A percentile compares a stretch with the other conserved stretches of the same genome.
Evolutionary conservation across 1,139 yeast genomes (phyloP).

Genomic region (Sugiyamaella paludigena): DNA sequence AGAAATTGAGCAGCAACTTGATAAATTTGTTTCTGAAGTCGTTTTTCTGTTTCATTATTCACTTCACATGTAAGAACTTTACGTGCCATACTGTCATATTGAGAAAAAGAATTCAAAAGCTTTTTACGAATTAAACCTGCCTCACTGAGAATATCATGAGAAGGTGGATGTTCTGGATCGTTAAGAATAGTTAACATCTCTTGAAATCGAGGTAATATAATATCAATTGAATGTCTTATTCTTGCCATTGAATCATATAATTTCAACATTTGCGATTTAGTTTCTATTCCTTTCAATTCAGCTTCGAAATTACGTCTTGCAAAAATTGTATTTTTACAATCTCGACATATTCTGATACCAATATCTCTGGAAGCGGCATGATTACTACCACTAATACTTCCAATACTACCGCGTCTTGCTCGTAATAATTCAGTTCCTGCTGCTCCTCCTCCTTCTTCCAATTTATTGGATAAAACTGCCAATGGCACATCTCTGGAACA

Average conservation of each 20-base stretch:
- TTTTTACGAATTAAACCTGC: constrained; percentile 44
- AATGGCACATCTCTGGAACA: constrained; percentile 78
- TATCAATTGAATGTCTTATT: constrained; percentile 39
- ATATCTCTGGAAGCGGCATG: constrained; percentile 23
- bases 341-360: constrained; percentile 57
- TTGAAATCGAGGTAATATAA: constrained; percentile 45
- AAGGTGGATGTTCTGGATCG: constrained; percentile 34
- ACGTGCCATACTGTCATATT: constrained; percentile 46
- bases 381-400: not conserved
- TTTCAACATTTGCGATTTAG: constrained; percentile 31
- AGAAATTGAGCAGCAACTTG: constrained; percentile 48
- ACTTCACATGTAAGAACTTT: constrained; percentile 39
- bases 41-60: constrained; percentile 39
- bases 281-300: constrained; percentile 35
- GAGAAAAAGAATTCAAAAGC: constrained; percentile 45
- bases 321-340: constrained; percentile 64
- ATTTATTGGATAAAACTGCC: constrained; percentile 44
- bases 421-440: constrained; percentile 23
- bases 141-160: constrained; percentile 35
- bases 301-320: constrained; percentile 51
- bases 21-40: constrained; percentile 48
- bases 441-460: constrained; percentile 23
- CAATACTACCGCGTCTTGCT: constrained; percentile 8
- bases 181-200: constrained; percentile 38
- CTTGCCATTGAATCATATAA: constrained; percentile 40